Base-by-base conservation (phyloP, 2,329 filamentous ascomycete species). In the Pseudogymnoascus verrucosus region DNA sequence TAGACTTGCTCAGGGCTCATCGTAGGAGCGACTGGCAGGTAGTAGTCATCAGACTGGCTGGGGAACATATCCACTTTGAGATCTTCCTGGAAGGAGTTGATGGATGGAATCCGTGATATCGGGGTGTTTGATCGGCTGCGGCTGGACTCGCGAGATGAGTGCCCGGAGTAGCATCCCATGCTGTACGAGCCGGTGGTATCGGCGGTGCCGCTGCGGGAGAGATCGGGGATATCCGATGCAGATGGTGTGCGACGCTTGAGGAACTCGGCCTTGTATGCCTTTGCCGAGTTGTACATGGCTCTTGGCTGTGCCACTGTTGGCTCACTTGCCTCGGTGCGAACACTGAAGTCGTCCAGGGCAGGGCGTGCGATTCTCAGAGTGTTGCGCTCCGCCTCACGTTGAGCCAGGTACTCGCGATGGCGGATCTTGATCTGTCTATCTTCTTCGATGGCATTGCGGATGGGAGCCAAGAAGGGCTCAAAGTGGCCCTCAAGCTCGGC, bases 401-500 rank as follows among this genome's bases (percentile, higher is more conserved):
- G 67, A 1, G 60, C 51, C 10, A 66, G 65, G 42, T 73, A 66
- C 54, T 74, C 69, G 63, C 68, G 66, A 60, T 61, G 36, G 31
- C 64, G 57, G 23, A 65, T 68, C 5, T 54, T 42, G 6, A 66
- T 66, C 47, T 72, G 66, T 59, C 73, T 69, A 62, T 69, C 66
- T 59, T 62, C 60, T 19, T 68, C 63, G 14, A 87, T 78, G 65
- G 83, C 80, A 51, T 79, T 74, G 66, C 93, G 89, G 72, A 98
- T 90, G 28, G 93, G 93, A 36, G 87, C 87, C 51, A 99, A 84
- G 82, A 98, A 98, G 44, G 84, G 84, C 70, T 97, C 91, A 42
- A 98, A 83, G 75, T 96, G 90, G 68, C 81, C 82, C 79, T 96
- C 91, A 47, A 99, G 87, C 71, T 98, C 92, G 63, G 93, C 83